Percentiles rank a stretch among this genome's conserved stretches.
These are phyloP conservation scores for Coemansia sp. DNA, from an alignment of 192 early-diverging fungal genomes.

Conservation along the genomic window DNA sequence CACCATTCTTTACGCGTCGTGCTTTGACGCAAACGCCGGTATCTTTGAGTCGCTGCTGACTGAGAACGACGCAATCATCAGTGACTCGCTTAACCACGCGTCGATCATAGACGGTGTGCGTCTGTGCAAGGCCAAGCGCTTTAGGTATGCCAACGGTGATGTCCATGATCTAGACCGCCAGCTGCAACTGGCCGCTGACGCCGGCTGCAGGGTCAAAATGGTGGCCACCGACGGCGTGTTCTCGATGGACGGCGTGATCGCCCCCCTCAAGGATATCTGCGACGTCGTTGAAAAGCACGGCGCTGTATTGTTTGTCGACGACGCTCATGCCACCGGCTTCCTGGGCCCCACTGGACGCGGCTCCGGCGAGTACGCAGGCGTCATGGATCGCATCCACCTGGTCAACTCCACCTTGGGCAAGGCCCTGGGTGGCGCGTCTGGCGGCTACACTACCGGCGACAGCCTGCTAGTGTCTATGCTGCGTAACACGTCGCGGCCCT, in stretches of 20 bases:
- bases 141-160: conserved; percentile 70
- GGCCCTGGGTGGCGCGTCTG: conserved; percentile 59
- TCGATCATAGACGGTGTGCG: conserved; percentile 73
- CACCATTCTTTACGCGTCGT: conserved; percentile 69
- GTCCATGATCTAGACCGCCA: conserved; percentile 65
- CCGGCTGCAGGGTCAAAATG: conserved; percentile 60
- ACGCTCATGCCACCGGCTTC: conserved; percentile 70
- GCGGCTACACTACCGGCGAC: conserved; percentile 54
- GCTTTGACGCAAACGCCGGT: conserved; percentile 72
- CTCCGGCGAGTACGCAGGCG: conserved; percentile 65
- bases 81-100: conserved; percentile 61
- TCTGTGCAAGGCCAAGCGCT: conserved; percentile 65
- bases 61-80: conserved; percentile 59
- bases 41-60: conserved; percentile 65
- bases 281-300: conserved; percentile 70
- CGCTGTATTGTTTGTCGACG: conserved; percentile 73
- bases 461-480: conserved; percentile 49
- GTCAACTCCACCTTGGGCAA: conserved; percentile 65
- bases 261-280: conserved; percentile 62
- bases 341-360: conserved; percentile 67
- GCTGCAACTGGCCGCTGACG: conserved; percentile 53
- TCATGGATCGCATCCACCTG: conserved; percentile 57
- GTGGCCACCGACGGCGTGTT: conserved; percentile 75
- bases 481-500: conserved; percentile 58
- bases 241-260: conserved; percentile 66